Percentiles rank a stretch among this genome's conserved stretches.
Conservation (phyloP, 208 protist genomes). For the Wallacemonas sp. region DNA sequence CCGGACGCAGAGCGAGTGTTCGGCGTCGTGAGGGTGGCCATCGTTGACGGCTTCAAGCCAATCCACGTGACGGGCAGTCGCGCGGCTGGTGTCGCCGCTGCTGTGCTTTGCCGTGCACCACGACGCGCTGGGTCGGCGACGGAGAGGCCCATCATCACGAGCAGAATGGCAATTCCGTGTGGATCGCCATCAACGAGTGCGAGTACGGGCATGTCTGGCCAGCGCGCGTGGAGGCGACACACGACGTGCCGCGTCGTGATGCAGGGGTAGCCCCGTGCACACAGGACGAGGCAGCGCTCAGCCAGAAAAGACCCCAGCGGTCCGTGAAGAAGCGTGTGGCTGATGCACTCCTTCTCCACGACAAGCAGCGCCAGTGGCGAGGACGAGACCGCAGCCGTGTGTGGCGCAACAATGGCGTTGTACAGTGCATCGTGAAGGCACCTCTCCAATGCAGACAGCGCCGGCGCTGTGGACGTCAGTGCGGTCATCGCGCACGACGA, state of each 20-base stretch:
- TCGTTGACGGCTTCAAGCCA: conserved; percentile 33
- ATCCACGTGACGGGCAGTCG: conserved; percentile 35
- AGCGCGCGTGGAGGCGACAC: conserved; percentile 37
- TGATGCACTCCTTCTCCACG: conserved; percentile 79
- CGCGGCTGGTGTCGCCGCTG: not conserved
- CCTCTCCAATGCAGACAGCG: not conserved
- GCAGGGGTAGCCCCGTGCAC: conserved; percentile 81
- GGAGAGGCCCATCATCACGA: conserved; percentile 44
- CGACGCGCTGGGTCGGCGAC: not conserved
- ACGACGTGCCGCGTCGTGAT: conserved; percentile 49
- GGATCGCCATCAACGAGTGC: conserved; percentile 81
- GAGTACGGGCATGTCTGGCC: conserved; percentile 42
- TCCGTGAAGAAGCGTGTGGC: conserved; percentile 35
- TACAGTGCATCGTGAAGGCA: not conserved
- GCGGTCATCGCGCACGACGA: too few relatives aligned
- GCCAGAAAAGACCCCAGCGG: not conserved
- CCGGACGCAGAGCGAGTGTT: not conserved
- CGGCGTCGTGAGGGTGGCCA: not conserved
- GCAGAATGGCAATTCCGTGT: conserved; percentile 70
- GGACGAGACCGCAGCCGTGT: not conserved
- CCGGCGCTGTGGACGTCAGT: too few relatives aligned
- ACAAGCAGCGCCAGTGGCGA: conserved; percentile 40
- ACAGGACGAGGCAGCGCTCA: conserved; percentile 35
- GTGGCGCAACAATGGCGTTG: not conserved
- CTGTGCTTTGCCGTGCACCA: not conserved